These are phyloP conservation scores for Mucuna pruriens DNA, from an alignment of 306 rosid genomes.

Conservation along the genomic window DNA sequence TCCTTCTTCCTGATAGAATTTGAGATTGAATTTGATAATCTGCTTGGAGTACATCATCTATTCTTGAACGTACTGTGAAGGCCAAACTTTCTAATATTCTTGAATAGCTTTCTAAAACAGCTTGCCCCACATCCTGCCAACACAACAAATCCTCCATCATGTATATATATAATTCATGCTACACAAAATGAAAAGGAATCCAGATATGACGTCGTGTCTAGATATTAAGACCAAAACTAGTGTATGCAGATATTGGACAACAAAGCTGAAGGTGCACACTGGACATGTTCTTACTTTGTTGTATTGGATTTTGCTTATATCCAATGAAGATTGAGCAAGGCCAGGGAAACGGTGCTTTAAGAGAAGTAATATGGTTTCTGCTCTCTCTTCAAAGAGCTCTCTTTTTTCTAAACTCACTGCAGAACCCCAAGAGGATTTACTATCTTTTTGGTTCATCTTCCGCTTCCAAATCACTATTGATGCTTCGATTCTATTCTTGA, in stretches of 20 bases:
- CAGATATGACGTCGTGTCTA: neutral
- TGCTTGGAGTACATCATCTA: conserved; percentile 93
- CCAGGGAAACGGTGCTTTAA: conserved; percentile 97
- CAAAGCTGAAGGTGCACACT: neutral
- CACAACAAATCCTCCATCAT: conserved; percentile 19
- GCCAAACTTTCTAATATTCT: conserved; percentile 98
- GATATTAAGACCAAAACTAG: neutral
- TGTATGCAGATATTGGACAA: neutral
- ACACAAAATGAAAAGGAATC: neutral
- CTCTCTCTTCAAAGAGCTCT: conserved; percentile 97
- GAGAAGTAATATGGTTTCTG: conserved; percentile 90
- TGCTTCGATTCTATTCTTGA: conserved; percentile 93
- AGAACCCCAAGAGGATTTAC: conserved; percentile 91
- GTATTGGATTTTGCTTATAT: conserved; percentile 94
- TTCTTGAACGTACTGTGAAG: conserved; percentile 87
- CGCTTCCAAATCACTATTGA: conserved; percentile 95
- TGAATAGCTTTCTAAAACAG: conserved; percentile 94
- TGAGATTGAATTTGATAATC: conserved; percentile 71
- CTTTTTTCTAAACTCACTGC: conserved; percentile 93
- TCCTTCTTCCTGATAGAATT: conserved; percentile 47
- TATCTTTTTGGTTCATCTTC: conserved; percentile 94
- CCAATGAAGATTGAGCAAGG: conserved; percentile 84
- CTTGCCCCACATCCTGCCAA: conserved; percentile 92
- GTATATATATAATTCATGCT: neutral
- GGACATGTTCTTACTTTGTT: conserved; percentile 55